Evolutionary conservation across 1,139 yeast species (phyloP), one percentile per base, ranked within the genome.

Genomic region (Candida sanyaensis): DNA sequence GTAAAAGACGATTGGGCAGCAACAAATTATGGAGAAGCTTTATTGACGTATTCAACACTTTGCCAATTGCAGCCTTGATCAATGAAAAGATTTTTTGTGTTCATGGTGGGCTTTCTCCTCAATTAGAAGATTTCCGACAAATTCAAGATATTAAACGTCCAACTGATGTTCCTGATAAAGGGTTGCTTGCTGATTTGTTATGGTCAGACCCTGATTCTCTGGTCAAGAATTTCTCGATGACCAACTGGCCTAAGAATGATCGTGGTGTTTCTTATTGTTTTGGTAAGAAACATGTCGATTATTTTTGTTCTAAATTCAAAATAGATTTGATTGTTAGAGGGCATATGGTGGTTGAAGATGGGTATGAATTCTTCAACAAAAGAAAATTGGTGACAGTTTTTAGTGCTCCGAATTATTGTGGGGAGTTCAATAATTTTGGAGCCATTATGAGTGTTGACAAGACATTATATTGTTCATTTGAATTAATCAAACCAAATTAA

Each of bases 291-390:
- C 88, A 87, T 49, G 91, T 89, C 8, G 85, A 83, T 55, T 78
- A 80, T 56, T 89, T 89, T 59, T 85, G 89, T 57, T 66, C 78
- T 21, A 76, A 76, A 43, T 88, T 88, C 65, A 83, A 85, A 49
- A 85, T 89, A 69, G 96, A 89, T 65, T 71, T 89, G 57, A 79
- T 89, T 54, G 91, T 87, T 30, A 73, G 96, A 57, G 96, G 96
- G 12, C 96, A 89, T 65, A 89, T 89, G 96, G 96, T 89, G 55
- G 98, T 93, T 26, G 98, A 93, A 64, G 99, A 93, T 65, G 99
- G 99, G 1, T 93, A 93, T 66, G 98, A 93, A 70, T 93, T 93
- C 65, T 93, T 93, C 71, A 92, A 92, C 64, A 97, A 92, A 65
- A 78, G 96, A 47, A 88, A 96, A 27, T 75, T 93, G 53, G 98